A percentile compares a stretch with the other conserved stretches of the same genome.
phyloP scores from a whole-genome alignment of 495 filamentous ascomycete genomes.

The Staphylotrichum tortipilum region DNA sequence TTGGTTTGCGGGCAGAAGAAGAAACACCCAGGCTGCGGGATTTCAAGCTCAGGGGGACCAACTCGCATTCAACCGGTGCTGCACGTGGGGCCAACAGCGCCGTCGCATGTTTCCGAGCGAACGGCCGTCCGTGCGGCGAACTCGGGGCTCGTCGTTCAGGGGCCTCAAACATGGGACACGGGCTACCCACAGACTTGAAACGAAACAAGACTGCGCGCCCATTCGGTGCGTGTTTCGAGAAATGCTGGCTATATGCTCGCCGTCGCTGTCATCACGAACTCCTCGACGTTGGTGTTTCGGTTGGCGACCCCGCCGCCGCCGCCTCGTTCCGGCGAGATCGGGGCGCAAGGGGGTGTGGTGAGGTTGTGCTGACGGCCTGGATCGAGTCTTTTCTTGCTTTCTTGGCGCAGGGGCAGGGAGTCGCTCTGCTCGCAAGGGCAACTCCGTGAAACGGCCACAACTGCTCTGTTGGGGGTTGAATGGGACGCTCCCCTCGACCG shows the following conservation, averaged over 20 bases:
- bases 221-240: slow-evolving; percentile 1
- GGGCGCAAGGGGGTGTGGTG: background rate
- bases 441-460: no score
- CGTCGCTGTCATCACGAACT: no score
- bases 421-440: no score
- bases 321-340: background rate
- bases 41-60: background rate
- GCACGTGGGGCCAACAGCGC: background rate
- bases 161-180: slow-evolving; percentile 11
- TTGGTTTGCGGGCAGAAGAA: background rate
- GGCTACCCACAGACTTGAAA: slow-evolving; percentile 11
- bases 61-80: background rate
- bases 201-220: slow-evolving; percentile 8
- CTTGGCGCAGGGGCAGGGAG: no score
- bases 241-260: background rate
- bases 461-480: background rate
- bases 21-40: background rate
- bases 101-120: background rate
- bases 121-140: slow-evolving; percentile 4
- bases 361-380: no score
- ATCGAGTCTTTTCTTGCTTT: no score
- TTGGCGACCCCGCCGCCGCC: background rate
- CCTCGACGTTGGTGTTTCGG: no score
- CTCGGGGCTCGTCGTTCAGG: slow-evolving; percentile 4
- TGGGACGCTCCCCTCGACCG: background rate